These are phyloP conservation scores for Paspalum notatum DNA, from an alignment of 176 grass and related monocot species.

Conservation along the genomic window DNA sequence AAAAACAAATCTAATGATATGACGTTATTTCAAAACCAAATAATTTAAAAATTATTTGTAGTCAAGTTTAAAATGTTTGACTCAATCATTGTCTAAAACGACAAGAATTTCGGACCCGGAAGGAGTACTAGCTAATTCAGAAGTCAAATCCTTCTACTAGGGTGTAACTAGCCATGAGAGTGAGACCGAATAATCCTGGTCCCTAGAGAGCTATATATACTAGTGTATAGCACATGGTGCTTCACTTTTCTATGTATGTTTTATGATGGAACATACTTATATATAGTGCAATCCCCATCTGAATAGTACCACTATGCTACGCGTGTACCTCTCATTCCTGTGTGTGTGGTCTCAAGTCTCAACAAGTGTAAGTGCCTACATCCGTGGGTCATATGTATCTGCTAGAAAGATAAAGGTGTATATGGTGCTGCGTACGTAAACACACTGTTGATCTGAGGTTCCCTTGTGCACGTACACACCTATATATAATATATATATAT, in stretches of 20 bases:
- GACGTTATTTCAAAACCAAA: no score
- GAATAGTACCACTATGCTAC: conserved; percentile 3
- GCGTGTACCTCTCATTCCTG: background rate
- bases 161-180: no score
- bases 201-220: background rate
- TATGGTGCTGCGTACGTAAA: background rate
- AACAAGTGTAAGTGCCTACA: background rate
- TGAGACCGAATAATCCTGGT: background rate
- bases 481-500: background rate
- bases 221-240: background rate
- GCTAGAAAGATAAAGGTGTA: background rate
- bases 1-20: no score
- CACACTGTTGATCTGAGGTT: conserved; percentile 3
- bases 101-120: no score
- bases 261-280: background rate
- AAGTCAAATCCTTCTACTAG: background rate
- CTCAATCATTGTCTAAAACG: no score
- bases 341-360: conserved; percentile 24
- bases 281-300: background rate
- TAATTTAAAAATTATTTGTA: no score
- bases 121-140: background rate
- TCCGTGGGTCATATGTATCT: background rate
- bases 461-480: background rate
- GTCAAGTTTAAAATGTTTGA: no score
- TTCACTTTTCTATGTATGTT: background rate